A percentile compares a stretch with the other conserved stretches of the same genome.
Evolutionary conservation across 805 yeast species (phyloP).

Genomic region (Dipodascus albidus): DNA sequence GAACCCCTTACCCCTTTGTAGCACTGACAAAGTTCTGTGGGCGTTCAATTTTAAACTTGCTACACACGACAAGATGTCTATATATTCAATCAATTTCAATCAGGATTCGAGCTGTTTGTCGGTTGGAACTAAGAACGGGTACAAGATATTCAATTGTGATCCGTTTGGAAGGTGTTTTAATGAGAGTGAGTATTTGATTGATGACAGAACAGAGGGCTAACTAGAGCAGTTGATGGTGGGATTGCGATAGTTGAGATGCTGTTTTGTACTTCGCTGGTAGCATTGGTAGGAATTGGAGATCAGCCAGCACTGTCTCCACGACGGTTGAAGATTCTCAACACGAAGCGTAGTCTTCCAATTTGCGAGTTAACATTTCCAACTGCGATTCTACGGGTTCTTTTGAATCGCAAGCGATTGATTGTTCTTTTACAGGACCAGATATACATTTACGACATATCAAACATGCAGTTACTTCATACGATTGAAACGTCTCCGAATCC

Average conservation of each 20-base stretch:
- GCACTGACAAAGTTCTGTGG: background rate
- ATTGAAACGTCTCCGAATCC: conserved; percentile 46
- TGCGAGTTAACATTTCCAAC: conserved; percentile 87
- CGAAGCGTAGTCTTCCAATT: conserved; percentile 60
- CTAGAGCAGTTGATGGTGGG: conserved; percentile 25
- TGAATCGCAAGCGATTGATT: conserved; percentile 73
- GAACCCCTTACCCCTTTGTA: background rate
- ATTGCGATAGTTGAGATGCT: conserved; percentile 71
- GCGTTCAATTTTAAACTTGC: background rate
- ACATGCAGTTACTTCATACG: conserved; percentile 71
- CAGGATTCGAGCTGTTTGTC: conserved; percentile 82
- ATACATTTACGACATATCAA: conserved; percentile 79
- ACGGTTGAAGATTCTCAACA: conserved; percentile 69
- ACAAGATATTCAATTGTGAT: conserved; percentile 75
- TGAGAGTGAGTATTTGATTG: conserved; percentile 18
- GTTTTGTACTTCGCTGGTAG: conserved; percentile 77
- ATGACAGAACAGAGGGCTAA: background rate
- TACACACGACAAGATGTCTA: conserved; percentile 12
- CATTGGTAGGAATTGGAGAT: conserved; percentile 69
- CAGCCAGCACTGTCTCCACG: conserved; percentile 58
- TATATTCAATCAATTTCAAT: conserved; percentile 60
- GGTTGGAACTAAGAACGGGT: conserved; percentile 52
- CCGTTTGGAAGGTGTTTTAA: conserved; percentile 70
- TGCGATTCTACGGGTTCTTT: conserved; percentile 53
- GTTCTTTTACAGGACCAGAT: conserved; percentile 74